Evolutionary conservation across 1,284 basidiomycete genomes (phyloP).

Genomic region (Sporisorium graminicola): DNA sequence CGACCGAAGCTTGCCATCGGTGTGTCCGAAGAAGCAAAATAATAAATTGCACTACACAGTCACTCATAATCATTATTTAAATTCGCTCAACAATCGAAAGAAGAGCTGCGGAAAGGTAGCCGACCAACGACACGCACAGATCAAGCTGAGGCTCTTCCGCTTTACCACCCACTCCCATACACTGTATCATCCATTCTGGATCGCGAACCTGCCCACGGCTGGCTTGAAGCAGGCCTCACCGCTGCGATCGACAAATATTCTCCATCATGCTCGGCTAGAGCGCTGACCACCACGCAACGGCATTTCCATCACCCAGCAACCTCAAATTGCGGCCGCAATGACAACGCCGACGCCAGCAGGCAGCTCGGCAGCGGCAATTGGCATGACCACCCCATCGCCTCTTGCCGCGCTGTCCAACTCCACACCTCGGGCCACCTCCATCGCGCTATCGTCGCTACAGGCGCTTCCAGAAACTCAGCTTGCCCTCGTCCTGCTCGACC

Average conservation of each 20-base stretch:
- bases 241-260: not conserved
- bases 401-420: conserved; percentile 37
- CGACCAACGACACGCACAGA: not conserved
- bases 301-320: not conserved
- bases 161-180: not conserved
- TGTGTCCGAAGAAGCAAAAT: not conserved
- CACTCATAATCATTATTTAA: conserved; percentile 1
- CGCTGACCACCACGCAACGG: not conserved
- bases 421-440: conserved; percentile 29
- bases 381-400: conserved; percentile 36
- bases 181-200: not conserved
- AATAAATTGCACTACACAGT: not conserved
- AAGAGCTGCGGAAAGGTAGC: not conserved
- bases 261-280: conserved; percentile 6
- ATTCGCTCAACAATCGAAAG: not conserved
- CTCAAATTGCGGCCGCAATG: conserved; percentile 15
- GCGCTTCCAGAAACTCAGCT: conserved; percentile 46
- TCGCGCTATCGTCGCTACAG: conserved; percentile 35
- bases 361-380: conserved; percentile 28
- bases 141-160: not conserved
- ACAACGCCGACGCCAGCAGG: conserved; percentile 37
- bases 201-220: not conserved
- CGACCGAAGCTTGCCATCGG: not conserved
- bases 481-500: conserved; percentile 42
- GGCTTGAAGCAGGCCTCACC: not conserved